Percentiles rank a stretch among this genome's conserved stretches.
These are phyloP conservation scores for Zalaria obscura DNA, from an alignment of 2,329 filamentous ascomycete species.

Conservation along the genomic window DNA sequence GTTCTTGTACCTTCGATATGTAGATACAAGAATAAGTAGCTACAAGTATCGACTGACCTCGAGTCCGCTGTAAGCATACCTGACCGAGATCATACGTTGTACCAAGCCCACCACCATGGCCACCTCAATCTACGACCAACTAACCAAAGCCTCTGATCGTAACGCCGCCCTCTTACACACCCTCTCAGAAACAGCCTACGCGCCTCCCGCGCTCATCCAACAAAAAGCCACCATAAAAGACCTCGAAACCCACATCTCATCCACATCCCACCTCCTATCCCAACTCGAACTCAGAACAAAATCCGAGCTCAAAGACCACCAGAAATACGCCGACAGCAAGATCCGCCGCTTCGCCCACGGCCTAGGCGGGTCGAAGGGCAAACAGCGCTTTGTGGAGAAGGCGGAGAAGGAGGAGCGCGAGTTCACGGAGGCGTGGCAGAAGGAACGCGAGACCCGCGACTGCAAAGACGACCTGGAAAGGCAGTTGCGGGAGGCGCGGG, in stretches of 20 bases:
- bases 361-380: conserved; percentile 29
- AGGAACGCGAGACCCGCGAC: conserved; percentile 31
- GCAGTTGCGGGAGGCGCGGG: conserved; percentile 27
- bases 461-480: conserved; percentile 25
- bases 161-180: conserved; percentile 28
- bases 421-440: conserved; percentile 38
- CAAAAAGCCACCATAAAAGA: conserved; percentile 32
- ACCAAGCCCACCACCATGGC: too few relatives aligned
- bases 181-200: conserved; percentile 37
- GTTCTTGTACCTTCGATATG: too few relatives aligned
- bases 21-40: too few relatives aligned
- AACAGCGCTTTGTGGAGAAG: conserved; percentile 33
- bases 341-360: conserved; percentile 39
- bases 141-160: conserved; percentile 9
- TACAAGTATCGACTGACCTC: too few relatives aligned
- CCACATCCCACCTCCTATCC: conserved; percentile 23
- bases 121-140: background rate
- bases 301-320: conserved; percentile 37
- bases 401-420: conserved; percentile 41
- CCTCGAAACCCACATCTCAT: conserved; percentile 27
- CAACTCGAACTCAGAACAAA: conserved; percentile 26
- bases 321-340: conserved; percentile 38
- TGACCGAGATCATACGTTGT: too few relatives aligned
- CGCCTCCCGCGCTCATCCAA: conserved; percentile 29
- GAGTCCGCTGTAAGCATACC: too few relatives aligned